Evolutionary conservation across 2,329 filamentous ascomycete genomes (phyloP).

Genomic region (Ophioceras dolichostomum): DNA sequence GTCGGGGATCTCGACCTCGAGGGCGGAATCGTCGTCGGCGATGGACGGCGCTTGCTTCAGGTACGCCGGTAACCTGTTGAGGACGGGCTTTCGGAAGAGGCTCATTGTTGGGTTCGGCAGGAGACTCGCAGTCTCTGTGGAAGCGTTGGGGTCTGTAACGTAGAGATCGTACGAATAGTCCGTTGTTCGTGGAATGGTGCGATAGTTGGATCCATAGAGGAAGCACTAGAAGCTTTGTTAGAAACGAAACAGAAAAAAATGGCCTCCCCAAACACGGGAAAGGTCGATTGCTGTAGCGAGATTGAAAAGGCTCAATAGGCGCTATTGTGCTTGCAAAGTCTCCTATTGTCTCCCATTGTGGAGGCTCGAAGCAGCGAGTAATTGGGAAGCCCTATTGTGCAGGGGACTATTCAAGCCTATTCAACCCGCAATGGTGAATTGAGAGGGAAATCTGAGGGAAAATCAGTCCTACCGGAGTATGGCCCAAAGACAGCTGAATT

Average conservation of each 20-base stretch:
- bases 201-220: conserved; percentile 37
- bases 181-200: conserved; percentile 24
- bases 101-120: conserved; percentile 37
- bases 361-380: too few species aligned
- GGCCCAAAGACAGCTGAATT: conserved; percentile 45
- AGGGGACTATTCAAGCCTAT: too few species aligned
- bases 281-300: too few species aligned
- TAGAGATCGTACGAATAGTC: conserved; percentile 42
- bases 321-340: too few species aligned
- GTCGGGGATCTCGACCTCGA: conserved; percentile 9
- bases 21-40: conserved; percentile 8
- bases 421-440: too few species aligned
- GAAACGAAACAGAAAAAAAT: too few species aligned
- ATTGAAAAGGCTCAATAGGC: too few species aligned
- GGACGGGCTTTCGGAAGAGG: conserved; percentile 30
- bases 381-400: too few species aligned
- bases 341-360: too few species aligned
- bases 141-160: conserved; percentile 36
- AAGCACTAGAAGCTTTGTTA: too few species aligned
- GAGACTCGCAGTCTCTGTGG: conserved; percentile 30
- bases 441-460: conserved; percentile 1
- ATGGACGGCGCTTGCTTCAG: conserved; percentile 7
- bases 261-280: too few species aligned
- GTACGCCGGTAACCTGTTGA: conserved; percentile 8
- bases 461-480: conserved; percentile 41